Conservation (phyloP, 352 stramenopile species). For the Globisporangium ultimum region DNA sequence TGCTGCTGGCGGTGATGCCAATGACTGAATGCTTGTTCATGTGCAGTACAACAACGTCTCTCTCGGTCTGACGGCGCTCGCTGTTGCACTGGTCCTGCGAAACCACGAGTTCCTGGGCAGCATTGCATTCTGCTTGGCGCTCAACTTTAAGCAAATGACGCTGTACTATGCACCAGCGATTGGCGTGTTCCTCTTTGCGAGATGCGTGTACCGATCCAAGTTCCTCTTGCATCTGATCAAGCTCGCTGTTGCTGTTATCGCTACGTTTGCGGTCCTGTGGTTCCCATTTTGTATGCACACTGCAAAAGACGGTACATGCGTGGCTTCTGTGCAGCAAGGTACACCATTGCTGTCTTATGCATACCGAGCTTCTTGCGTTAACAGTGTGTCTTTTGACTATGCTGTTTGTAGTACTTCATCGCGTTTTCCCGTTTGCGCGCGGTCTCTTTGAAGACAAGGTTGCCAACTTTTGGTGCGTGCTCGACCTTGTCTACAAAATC, state of each 20-base stretch:
- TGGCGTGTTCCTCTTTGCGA: slow-evolving; percentile 91
- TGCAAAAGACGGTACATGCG: slow-evolving; percentile 37
- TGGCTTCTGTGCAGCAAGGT: slow-evolving; percentile 67
- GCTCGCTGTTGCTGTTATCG: slow-evolving; percentile 85
- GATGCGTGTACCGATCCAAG: slow-evolving; percentile 64
- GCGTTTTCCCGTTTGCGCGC: slow-evolving; percentile 95
- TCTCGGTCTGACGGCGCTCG: slow-evolving; percentile 88
- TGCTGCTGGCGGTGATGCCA: not conserved
- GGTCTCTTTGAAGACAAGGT: slow-evolving; percentile 99
- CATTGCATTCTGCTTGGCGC: slow-evolving; percentile 88
- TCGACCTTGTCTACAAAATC: slow-evolving; percentile 83
- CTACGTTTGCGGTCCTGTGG: slow-evolving; percentile 90
- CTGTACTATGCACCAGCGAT: slow-evolving; percentile 96
- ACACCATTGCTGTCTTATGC: not conserved
- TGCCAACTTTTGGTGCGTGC: slow-evolving; percentile 94
- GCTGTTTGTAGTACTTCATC: slow-evolving; percentile 69
- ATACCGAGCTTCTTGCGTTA: not conserved
- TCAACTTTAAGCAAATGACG: slow-evolving; percentile 99
- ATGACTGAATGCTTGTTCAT: not conserved
- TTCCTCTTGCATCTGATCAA: slow-evolving; percentile 58
- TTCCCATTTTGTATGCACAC: slow-evolving; percentile 83
- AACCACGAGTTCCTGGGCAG: slow-evolving; percentile 81
- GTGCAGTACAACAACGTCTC: slow-evolving; percentile 96
- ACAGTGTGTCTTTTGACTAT: not conserved
- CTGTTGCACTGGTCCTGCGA: slow-evolving; percentile 63